Base-by-base conservation (phyloP, 2,329 filamentous ascomycete genomes). In the Paraconiothyrium sp. region DNA sequence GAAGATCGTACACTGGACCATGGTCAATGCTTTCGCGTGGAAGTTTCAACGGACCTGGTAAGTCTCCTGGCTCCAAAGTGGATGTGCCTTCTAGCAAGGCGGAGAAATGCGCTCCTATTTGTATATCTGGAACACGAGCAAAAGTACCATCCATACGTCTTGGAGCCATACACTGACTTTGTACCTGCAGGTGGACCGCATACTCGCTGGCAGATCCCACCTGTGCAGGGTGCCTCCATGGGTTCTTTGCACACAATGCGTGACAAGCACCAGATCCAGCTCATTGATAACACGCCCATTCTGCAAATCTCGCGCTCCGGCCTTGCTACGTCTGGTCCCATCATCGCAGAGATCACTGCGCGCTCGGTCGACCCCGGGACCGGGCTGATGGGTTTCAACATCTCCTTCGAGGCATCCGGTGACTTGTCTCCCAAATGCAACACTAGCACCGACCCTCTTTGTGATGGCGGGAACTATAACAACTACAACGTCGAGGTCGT, bases 1-100 rank as follows among this genome's bases (percentile, higher is more conserved):
- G 82, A 3, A 81, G 84, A 24, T 72, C 81, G 0, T 86, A 84
- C 68, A 84, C 84, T 0, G 84, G 84, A 0, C 83, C 84, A 0
- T 86, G 81, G 76, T 83, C 80, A 6, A 86, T 86, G 84, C 76
- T 86, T 63, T 81, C 80, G 24, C 75, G 84, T 0, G 84, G 84
- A 4, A 82, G 79, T 3, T 86, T 86, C 75, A 84, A 85, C 58
- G 84, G 84, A 0, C 84, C 84, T 0, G 84, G 84, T 0, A 84
- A 84, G 0, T 84, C 84, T 13, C 84, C 8, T 10, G 35, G 4
- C 4, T 37, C 2, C 35, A 37, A 37, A 37, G 35, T 11, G 35
- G 35, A 11, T 37, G 4, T 37, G 3, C 20, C 20, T 20, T 20
- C 20, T 20, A 20, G 20, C 20, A 20, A 20, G 20, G 20, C 20